Conservation (phyloP, 495 filamentous ascomycete species). For the Lophiotrema nucula region DNA sequence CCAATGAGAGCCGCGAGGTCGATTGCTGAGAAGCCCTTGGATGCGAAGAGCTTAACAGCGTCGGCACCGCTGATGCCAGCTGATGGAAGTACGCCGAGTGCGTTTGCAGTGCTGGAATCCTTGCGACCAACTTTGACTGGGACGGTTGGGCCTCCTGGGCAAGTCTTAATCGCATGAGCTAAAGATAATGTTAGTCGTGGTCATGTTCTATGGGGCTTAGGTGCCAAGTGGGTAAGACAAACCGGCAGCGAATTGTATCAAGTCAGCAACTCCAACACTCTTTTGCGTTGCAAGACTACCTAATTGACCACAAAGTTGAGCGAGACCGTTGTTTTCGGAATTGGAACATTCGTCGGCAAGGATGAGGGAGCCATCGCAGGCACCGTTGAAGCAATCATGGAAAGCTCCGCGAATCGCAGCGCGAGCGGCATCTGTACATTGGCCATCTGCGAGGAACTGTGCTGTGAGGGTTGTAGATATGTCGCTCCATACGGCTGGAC, state of each 20-base stretch:
- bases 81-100: conserved; percentile 26
- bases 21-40: conserved; percentile 32
- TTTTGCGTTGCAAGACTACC: conserved; percentile 17
- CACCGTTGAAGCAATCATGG: conserved; percentile 37
- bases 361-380: conserved; percentile 36
- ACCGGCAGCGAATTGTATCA: conserved; percentile 37
- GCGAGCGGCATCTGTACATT: conserved; percentile 34
- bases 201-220: not conserved
- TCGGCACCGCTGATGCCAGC: not conserved
- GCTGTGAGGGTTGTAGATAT: conserved; percentile 25
- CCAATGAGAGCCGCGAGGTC: conserved; percentile 36
- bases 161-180: conserved; percentile 35
- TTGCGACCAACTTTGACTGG: conserved; percentile 31
- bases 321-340: conserved; percentile 29
- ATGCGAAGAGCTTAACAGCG: conserved; percentile 28
- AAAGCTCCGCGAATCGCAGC: conserved; percentile 35
- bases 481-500: conserved; percentile 31
- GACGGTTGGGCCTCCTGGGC: conserved; percentile 29
- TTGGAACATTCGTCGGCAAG: conserved; percentile 29
- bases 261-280: conserved; percentile 31
- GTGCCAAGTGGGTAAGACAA: conserved; percentile 1
- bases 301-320: conserved; percentile 12
- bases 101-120: conserved; percentile 24
- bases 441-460: conserved; percentile 26
- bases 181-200: not conserved